Evolutionary conservation across 305 asterid genomes (phyloP).

Genomic region (Galium porrigens): DNA sequence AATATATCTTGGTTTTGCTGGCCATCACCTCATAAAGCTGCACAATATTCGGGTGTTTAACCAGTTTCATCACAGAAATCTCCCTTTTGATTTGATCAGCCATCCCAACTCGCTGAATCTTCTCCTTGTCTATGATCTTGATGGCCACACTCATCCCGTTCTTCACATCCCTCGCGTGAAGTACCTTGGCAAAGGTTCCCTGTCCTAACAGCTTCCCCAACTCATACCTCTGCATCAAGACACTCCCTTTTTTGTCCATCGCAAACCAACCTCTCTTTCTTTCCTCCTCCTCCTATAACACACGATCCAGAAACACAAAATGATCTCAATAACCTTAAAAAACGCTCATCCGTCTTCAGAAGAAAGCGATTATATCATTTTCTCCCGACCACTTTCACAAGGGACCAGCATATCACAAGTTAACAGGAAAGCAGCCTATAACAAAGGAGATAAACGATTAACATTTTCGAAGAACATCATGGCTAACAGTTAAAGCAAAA

Average conservation of each 20-base stretch:
- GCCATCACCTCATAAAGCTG: conserved; percentile 69
- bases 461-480: neutral
- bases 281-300: neutral
- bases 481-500: neutral
- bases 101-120: conserved; percentile 48
- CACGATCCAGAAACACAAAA: neutral
- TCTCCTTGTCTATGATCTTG: conserved; percentile 54
- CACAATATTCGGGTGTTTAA: conserved; percentile 51
- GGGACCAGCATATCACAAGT: conserved; percentile 6
- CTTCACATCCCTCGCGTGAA: conserved; percentile 41
- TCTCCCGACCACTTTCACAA: conserved; percentile 14
- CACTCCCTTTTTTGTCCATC: conserved; percentile 40
- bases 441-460: conserved; percentile 8
- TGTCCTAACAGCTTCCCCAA: conserved; percentile 66
- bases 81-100: conserved; percentile 55
- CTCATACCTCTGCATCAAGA: conserved; percentile 53
- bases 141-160: conserved; percentile 44
- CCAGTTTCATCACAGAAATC: conserved; percentile 49
- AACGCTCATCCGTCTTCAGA: conserved; percentile 48
- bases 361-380: conserved; percentile 19
- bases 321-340: conserved; percentile 12
- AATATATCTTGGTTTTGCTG: conserved; percentile 44
- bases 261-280: conserved; percentile 1
- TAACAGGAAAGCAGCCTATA: conserved; percentile 16
- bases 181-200: conserved; percentile 69